These are phyloP conservation scores for Monosporascus sp. DNA, from an alignment of 2,329 filamentous ascomycete species.

Conservation along the genomic window DNA sequence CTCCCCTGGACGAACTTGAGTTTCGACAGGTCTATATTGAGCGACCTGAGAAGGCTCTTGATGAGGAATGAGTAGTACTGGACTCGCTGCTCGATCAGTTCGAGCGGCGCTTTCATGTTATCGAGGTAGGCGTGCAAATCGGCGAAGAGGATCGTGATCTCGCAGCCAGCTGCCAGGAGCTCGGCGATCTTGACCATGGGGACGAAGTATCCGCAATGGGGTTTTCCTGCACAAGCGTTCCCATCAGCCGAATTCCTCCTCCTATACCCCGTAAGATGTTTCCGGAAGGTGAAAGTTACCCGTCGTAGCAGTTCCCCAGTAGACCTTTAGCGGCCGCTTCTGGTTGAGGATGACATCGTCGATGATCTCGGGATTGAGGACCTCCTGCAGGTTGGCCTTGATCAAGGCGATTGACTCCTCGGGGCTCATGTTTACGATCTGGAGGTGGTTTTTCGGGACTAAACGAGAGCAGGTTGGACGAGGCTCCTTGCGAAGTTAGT, in stretches of 20 bases:
- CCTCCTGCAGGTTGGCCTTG: slow-evolving; percentile 73
- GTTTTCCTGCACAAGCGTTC: slow-evolving; percentile 64
- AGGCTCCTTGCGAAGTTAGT: not conserved
- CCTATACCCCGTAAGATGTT: no score
- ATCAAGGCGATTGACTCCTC: slow-evolving; percentile 70
- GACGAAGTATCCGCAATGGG: slow-evolving; percentile 86
- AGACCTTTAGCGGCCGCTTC: slow-evolving; percentile 69
- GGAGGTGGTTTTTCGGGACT: not conserved
- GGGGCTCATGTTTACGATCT: slow-evolving; percentile 29
- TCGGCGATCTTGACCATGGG: slow-evolving; percentile 87
- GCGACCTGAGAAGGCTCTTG: slow-evolving; percentile 66
- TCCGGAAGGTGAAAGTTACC: slow-evolving; percentile 2
- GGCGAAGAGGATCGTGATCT: slow-evolving; percentile 72
- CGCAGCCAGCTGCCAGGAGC: slow-evolving; percentile 77
- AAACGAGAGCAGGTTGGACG: not conserved
- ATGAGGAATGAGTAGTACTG: slow-evolving; percentile 80
- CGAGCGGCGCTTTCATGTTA: slow-evolving; percentile 80
- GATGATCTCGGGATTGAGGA: slow-evolving; percentile 80
- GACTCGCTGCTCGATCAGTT: slow-evolving; percentile 76
- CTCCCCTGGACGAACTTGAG: slow-evolving; percentile 81
- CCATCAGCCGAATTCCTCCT: not conserved
- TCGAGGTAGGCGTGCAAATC: slow-evolving; percentile 75
- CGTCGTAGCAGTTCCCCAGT: slow-evolving; percentile 59
- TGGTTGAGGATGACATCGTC: slow-evolving; percentile 64
- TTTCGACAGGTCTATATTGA: slow-evolving; percentile 72